These are phyloP conservation scores for Penicillium egyptiacum DNA, from an alignment of 495 filamentous ascomycete genomes.

Conservation along the genomic window DNA sequence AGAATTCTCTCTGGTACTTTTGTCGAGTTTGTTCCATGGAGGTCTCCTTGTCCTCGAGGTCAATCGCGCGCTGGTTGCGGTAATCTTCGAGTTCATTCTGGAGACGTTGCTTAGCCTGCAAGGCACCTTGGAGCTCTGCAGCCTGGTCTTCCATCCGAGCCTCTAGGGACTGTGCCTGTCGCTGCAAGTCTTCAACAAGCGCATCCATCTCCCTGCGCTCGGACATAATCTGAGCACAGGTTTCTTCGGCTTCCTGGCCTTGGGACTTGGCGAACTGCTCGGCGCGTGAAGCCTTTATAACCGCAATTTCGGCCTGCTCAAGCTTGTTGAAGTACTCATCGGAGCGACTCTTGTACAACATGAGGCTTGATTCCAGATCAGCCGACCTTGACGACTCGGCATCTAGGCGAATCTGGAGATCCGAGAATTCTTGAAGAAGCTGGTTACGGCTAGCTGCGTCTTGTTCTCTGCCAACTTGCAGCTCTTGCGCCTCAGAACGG, in stretches of 20 bases:
- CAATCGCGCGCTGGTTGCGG: conserved; percentile 88
- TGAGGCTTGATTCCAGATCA: conserved; percentile 80
- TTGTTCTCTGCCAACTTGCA: conserved; percentile 73
- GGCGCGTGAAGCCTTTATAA: conserved; percentile 86
- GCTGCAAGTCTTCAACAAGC: conserved; percentile 85
- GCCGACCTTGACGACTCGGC: conserved; percentile 80
- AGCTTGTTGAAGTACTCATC: conserved; percentile 98
- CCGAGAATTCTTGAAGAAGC: conserved; percentile 87
- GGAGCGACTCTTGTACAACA: conserved; percentile 86
- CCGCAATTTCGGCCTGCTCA: conserved; percentile 93
- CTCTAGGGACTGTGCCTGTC: conserved; percentile 83
- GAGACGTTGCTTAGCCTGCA: conserved; percentile 90
- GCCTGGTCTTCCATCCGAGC: conserved; percentile 90
- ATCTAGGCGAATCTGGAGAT: conserved; percentile 91
- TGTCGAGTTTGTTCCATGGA: conserved; percentile 96
- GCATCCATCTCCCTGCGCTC: conserved; percentile 89
- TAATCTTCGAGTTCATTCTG: conserved; percentile 99
- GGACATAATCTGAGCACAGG: conserved; percentile 83
- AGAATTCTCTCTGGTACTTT: conserved; percentile 95
- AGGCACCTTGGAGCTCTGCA: conserved; percentile 80
- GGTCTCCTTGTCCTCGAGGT: conserved; percentile 94
- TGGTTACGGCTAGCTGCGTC: conserved; percentile 81
- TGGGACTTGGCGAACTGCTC: conserved; percentile 93
- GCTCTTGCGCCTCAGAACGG: conserved; percentile 78
- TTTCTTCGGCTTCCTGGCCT: conserved; percentile 85